Evolutionary conservation across 495 filamentous ascomycete species (phyloP).

Genomic region (Immersiella caudata): DNA sequence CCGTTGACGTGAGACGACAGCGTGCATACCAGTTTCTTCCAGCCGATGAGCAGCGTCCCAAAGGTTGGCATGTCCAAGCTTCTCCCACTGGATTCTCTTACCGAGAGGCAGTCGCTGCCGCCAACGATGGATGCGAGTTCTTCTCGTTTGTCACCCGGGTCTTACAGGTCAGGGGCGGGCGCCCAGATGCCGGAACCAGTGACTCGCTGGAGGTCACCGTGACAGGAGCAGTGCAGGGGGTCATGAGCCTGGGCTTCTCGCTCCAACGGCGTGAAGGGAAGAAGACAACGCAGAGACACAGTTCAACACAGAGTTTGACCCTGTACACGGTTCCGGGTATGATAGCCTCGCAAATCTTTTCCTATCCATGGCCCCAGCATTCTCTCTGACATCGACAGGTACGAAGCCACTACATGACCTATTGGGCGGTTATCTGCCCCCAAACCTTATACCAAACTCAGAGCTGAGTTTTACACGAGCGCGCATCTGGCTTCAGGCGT

Average conservation of each 20-base stretch:
- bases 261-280: not conserved
- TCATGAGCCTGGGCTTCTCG: not conserved
- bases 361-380: not conserved
- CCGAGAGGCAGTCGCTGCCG: conserved; percentile 3
- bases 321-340: conserved; percentile 11
- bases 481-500: conserved; percentile 5
- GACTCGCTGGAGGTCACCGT: not conserved
- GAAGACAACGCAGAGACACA: not conserved
- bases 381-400: not conserved
- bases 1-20: conserved; percentile 7
- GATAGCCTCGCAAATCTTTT: not conserved
- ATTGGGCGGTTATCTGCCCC: conserved; percentile 1
- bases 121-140: not conserved
- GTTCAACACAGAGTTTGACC: conserved; percentile 7
- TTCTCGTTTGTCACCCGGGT: not conserved
- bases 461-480: conserved; percentile 13
- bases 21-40: conserved; percentile 1
- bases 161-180: not conserved
- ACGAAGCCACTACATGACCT: conserved; percentile 2
- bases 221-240: not conserved
- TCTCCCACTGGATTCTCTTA: not conserved
- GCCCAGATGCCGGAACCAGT: not conserved
- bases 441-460: conserved; percentile 8
- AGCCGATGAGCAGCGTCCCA: not conserved
- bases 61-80: conserved; percentile 2